Evolutionary conservation across 1,284 basidiomycete genomes (phyloP), one percentile per base, ranked within the genome.

Genomic region (Cutaneotrichosporon cyanovorans): DNA sequence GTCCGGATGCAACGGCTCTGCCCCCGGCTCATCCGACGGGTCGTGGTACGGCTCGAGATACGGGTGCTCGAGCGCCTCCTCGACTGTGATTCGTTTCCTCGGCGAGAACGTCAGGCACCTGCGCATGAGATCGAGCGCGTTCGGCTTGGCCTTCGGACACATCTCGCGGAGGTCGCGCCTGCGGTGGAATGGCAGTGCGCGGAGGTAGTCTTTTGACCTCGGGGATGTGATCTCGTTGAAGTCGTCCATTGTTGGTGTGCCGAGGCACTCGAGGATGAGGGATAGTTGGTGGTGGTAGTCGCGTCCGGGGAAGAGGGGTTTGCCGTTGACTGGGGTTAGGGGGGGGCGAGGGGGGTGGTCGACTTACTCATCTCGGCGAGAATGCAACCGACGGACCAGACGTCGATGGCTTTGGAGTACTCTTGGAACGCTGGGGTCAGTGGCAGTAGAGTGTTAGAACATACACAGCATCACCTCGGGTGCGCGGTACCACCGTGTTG

Each of bases 1-100:
- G 15, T 81, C 82, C 8, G 87, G 83, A 48, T 87, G 83, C 12
- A 93, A 77, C 1, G 84, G 83, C 50, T 80, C 77, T 0, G 87
- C 85, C 1, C 79, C 78, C 0, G 88, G 88, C 67, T 93, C 90
- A 66, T 95, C 90, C 19, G 80, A 78, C 4, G 85, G 81, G 65
- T 95, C 90, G 59, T 93, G 89, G 66, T 92, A 92, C 1, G 87
- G 82, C 83, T 84, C 80, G 19, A 98, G 77, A 70, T 97, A 98
- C 0, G 93, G 90, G 72, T 97, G 95, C 56, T 80, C 78, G 45
- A 97, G 76, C 1, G 92, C 91, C 52, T 93, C 85, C 42, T 85
- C 83, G 28, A 90, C 92, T 46, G 85, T 84, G 60, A 97, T 92
- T 25, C 93, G 80, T 63, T 85, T 79, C 61, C 83, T 84, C 1